These are phyloP conservation scores for Stachybotrys elegans DNA, from an alignment of 2,329 filamentous ascomycete genomes.

Conservation along the genomic window DNA sequence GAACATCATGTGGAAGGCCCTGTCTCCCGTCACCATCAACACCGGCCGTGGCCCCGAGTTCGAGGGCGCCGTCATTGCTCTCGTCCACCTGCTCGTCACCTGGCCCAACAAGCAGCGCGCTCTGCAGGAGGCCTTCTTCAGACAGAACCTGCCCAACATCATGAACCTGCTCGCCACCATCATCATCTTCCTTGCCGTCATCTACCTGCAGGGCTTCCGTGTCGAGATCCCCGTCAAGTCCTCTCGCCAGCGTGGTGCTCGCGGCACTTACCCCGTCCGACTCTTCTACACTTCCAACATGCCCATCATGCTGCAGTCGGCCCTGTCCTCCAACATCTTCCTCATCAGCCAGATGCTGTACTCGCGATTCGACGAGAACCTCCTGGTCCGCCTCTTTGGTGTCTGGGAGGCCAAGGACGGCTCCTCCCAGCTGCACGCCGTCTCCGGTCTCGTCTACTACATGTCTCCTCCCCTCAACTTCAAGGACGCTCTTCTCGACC, in stretches of 20 bases:
- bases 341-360: conserved; percentile 99
- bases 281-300: conserved; percentile 99
- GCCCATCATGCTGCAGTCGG: conserved; percentile 99
- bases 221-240: conserved; percentile 99
- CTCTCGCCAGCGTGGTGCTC: conserved; percentile 95
- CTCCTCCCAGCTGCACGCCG: conserved; percentile 89
- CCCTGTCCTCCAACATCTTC: conserved; percentile 98
- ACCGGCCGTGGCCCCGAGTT: conserved; percentile 98
- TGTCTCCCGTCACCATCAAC: conserved; percentile 98
- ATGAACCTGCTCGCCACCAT: conserved; percentile 97
- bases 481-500: conserved; percentile 93
- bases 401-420: conserved; percentile 98
- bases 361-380: conserved; percentile 98
- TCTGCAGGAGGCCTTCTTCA: conserved; percentile 97
- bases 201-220: conserved; percentile 99
- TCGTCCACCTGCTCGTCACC: conserved; percentile 96
- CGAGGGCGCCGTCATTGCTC: conserved; percentile 94
- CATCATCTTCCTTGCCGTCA: conserved; percentile 90
- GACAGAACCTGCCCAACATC: conserved; percentile 98
- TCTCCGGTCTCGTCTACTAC: conserved; percentile 96
- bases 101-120: conserved; percentile 99
- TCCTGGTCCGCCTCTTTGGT: conserved; percentile 93
- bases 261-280: conserved; percentile 95
- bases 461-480: conserved; percentile 99
- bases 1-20: conserved; percentile 99